A percentile compares a stretch with the other conserved stretches of the same genome.
Conservation (phyloP, 2,329 filamentous ascomycete species). For the Alternaria sp. region DNA sequence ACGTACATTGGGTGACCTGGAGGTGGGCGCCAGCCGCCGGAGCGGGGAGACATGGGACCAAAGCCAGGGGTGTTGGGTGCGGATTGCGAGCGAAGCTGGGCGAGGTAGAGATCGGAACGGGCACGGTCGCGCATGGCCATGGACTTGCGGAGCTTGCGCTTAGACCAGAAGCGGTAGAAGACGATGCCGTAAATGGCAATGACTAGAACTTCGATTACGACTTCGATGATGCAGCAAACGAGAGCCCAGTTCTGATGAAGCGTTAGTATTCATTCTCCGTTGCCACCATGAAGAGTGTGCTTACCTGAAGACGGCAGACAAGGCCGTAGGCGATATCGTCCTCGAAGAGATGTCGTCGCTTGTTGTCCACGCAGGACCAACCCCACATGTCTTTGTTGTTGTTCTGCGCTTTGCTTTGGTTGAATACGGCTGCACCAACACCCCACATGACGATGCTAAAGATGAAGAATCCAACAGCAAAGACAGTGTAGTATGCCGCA, state of each 20-base stretch:
- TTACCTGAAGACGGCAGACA: constrained; percentile 84
- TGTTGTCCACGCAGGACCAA: constrained; percentile 94
- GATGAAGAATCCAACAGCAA: constrained; percentile 92
- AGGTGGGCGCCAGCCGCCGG: constrained; percentile 57
- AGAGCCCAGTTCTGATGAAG: constrained; percentile 83
- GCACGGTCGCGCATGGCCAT: constrained; percentile 96
- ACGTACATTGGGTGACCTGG: constrained; percentile 50
- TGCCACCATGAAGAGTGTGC: constrained; percentile 21
- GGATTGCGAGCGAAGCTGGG: constrained; percentile 70
- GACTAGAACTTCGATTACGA: constrained; percentile 89
- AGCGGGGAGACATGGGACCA: constrained; percentile 67
- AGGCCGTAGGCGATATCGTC: constrained; percentile 87
- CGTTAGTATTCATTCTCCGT: constrained; percentile 15
- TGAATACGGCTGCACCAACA: constrained; percentile 81
- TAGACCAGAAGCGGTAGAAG: constrained; percentile 98
- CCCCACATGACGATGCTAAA: constrained; percentile 93
- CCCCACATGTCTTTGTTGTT: constrained; percentile 93
- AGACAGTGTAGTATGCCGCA: constrained; percentile 92
- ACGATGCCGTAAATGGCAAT: constrained; percentile 92
- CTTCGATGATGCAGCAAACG: constrained; percentile 96
- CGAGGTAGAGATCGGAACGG: constrained; percentile 92
- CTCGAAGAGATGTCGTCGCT: constrained; percentile 75
- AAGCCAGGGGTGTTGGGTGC: constrained; percentile 95
- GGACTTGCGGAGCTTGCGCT: constrained; percentile 91
- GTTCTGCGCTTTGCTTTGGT: constrained; percentile 75